A percentile compares a stretch with the other conserved stretches of the same genome.
phyloP scores from a whole-genome alignment of 2,329 filamentous ascomycete species.

The Aspergillus arachidicola region DNA sequence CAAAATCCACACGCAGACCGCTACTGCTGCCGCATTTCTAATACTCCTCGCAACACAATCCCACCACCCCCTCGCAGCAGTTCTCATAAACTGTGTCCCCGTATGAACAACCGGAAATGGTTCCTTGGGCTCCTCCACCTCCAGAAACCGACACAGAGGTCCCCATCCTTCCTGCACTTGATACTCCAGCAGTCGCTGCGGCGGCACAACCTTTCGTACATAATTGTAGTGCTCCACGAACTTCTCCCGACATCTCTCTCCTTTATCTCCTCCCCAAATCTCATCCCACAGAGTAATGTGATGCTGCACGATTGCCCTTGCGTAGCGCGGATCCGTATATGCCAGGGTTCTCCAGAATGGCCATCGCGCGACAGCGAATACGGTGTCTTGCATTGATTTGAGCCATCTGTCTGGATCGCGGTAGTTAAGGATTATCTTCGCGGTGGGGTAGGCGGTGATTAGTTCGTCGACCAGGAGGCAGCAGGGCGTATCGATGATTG shows the following conservation, averaged over 20 bases:
- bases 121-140: slow-evolving; percentile 17
- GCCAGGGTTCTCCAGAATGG: neutral
- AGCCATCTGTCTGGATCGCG: neutral
- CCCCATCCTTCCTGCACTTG: slow-evolving; percentile 23
- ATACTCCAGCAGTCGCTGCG: neutral
- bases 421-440: neutral
- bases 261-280: neutral
- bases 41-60: neutral
- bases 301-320: neutral
- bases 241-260: neutral
- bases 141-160: slow-evolving; percentile 17
- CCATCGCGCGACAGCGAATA: neutral
- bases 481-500: neutral
- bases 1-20: neutral
- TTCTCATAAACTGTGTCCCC: neutral
- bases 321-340: neutral
- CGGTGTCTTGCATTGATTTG: neutral
- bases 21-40: neutral
- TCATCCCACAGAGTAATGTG: neutral
- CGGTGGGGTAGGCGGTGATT: neutral
- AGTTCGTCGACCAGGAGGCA: neutral
- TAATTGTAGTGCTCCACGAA: neutral
- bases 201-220: neutral
- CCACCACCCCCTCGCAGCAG: neutral
- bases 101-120: neutral